Conservation (phyloP, 495 filamentous ascomycete genomes). For the Talaromyces adpressus region DNA sequence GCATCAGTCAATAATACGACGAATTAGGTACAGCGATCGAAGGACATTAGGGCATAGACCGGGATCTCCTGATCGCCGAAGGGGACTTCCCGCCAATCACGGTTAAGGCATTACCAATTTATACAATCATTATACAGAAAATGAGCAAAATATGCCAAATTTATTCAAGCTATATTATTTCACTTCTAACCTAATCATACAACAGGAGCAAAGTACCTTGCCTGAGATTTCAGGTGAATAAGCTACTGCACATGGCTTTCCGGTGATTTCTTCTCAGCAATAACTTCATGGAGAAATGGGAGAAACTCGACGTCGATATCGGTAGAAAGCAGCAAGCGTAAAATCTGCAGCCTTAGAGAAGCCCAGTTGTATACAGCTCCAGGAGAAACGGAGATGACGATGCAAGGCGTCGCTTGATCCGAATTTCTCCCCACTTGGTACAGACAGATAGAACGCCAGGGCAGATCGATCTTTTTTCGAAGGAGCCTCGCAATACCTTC, state of each 20-base stretch:
- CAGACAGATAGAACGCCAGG: not conserved
- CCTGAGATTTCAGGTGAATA: not conserved
- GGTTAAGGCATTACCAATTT: not conserved
- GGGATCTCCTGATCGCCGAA: slow-evolving; percentile 2
- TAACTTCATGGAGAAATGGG: not conserved
- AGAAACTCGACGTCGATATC: not conserved
- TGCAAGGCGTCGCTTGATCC: not conserved
- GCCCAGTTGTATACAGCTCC: not conserved
- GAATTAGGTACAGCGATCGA: not conserved
- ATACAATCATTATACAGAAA: not conserved
- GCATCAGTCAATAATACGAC: not conserved
- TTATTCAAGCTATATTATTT: not conserved
- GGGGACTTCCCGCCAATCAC: not conserved
- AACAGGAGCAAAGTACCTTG: not conserved
- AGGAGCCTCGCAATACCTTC: not conserved
- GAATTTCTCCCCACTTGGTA: not conserved
- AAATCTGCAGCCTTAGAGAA: not conserved
- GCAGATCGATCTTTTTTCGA: not conserved
- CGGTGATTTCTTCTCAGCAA: not conserved
- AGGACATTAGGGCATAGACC: not conserved
- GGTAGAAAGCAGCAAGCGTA: not conserved
- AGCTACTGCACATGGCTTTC: not conserved
- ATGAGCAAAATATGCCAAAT: not conserved
- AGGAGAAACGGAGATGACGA: not conserved
- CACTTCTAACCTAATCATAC: not conserved